Base-by-base conservation (phyloP, 2,329 filamentous ascomycete genomes). In the Trichoderma polysporum region DNA sequence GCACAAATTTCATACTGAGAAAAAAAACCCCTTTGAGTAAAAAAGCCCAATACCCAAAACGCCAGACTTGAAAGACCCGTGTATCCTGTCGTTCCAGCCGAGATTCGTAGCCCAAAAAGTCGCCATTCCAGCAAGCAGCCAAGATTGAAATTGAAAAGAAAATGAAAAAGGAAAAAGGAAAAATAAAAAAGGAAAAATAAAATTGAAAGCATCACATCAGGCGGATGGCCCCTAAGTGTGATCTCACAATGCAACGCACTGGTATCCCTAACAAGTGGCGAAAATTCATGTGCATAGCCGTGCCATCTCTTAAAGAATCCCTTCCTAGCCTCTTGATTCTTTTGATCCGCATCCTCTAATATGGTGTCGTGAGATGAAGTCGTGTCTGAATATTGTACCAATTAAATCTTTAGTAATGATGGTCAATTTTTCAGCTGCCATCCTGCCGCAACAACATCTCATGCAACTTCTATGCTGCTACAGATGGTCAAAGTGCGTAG, bases 201-300 rank as follows among this genome's bases (percentile, higher is more conserved):
- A 19, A 10, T 53, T n/a, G 50, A 41, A 41, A 49, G 33, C 31
- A 62, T 39, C 33, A 29, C 45, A 52, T 22, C 47, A 19, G 37
- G 27, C n/a, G 29, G 12, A 15, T 27, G 33, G 41, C 50, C 33
- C 19, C 60, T 27, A 9, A n/a, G 15, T 65, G 49, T 68, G 68
- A 67, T 35, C 4, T 10, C 69, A 71, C 69, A 72, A 71, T 69
- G 70, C 68, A 69, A 68, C 17, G 58, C 49, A 53, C 41, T 39
- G 58, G 41, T 31, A 47, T 67, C 47, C 60, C 31, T 45, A 39
- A 69, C 74, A 71, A 72, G 71, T 70, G 72, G 71, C 70, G 72
- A 67, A 71, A 75, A 74, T 35, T 73, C 71, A 71, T 74, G 72
- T 73, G 73, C 73, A 74, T 67, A 70, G 69, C 70, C 70, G 66